Percentiles rank a stretch among this genome's conserved stretches.
phyloP scores from a whole-genome alignment of 2,329 filamentous ascomycete species.

The Metarhizium sp. region DNA sequence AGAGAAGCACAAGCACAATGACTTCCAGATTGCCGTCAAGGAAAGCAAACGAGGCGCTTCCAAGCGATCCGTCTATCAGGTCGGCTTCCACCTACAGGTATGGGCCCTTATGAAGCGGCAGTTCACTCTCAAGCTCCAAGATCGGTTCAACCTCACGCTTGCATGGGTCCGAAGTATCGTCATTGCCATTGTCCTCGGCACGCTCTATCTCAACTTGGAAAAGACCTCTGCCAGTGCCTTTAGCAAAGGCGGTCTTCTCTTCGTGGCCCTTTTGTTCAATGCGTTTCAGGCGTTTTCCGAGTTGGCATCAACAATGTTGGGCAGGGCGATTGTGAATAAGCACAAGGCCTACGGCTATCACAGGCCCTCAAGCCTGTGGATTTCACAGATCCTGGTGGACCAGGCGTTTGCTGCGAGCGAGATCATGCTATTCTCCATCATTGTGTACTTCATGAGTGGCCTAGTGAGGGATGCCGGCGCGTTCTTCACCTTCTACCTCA shows the following conservation, averaged over 20 bases:
- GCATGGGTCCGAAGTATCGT: constrained; percentile 61
- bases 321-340: constrained; percentile 71
- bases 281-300: constrained; percentile 82
- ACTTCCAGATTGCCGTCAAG: constrained; percentile 65
- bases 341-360: constrained; percentile 79
- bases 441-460: constrained; percentile 72
- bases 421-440: constrained; percentile 63
- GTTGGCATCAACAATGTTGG: constrained; percentile 64
- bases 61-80: constrained; percentile 69
- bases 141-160: constrained; percentile 66
- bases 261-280: constrained; percentile 74
- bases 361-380: constrained; percentile 71
- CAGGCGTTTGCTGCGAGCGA: constrained; percentile 61
- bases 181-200: constrained; percentile 71
- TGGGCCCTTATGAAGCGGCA: constrained; percentile 79
- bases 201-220: constrained; percentile 65
- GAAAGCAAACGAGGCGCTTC: constrained; percentile 73
- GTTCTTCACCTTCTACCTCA: constrained; percentile 69
- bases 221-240: constrained; percentile 62
- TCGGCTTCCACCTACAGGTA: constrained; percentile 74
- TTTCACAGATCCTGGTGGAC: constrained; percentile 75
- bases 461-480: constrained; percentile 60
- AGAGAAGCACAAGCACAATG: constrained; percentile 60
- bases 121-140: constrained; percentile 78
- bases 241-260: constrained; percentile 71